Evolutionary conservation across 2,329 filamentous ascomycete genomes (phyloP).

Genomic region (Conoideocrella luteorostrata): DNA sequence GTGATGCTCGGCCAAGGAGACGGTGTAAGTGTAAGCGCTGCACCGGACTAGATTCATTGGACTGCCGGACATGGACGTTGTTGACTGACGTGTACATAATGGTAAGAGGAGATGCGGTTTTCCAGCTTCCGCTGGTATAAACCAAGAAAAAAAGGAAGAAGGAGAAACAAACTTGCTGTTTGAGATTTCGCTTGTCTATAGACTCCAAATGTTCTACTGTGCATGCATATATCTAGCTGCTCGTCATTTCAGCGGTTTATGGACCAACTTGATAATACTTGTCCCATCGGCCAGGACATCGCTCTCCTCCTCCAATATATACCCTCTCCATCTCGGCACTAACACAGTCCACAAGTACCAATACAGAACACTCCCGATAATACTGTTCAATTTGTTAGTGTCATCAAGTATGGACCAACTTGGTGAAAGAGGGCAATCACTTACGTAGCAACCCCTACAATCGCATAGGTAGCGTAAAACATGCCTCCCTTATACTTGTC

Average conservation of each 20-base stretch:
- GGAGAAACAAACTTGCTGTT: too few species aligned
- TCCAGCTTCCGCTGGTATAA: too few species aligned
- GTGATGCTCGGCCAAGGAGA: too few species aligned
- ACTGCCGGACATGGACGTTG: too few species aligned
- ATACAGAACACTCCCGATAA: conserved; percentile 54
- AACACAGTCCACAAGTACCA: conserved; percentile 63
- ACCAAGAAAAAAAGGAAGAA: too few species aligned
- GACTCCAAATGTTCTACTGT: too few species aligned
- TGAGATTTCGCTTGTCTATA: too few species aligned
- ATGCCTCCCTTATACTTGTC: conserved; percentile 37
- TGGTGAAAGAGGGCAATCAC: conserved; percentile 18
- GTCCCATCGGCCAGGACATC: conserved; percentile 61
- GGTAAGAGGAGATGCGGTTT: too few species aligned
- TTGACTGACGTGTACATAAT: too few species aligned
- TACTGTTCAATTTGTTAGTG: conserved; percentile 28
- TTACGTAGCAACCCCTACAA: conserved; percentile 47
- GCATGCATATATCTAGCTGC: not conserved
- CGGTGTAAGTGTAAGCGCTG: too few species aligned
- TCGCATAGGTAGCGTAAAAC: conserved; percentile 48
- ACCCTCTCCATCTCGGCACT: conserved; percentile 52
- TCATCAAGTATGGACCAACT: not conserved
- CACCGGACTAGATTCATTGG: too few species aligned
- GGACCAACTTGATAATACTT: conserved; percentile 52
- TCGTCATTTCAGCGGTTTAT: conserved; percentile 12
- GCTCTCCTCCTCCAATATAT: conserved; percentile 55